phyloP scores from a whole-genome alignment of 106 monocot genomes.

The Acorus gramineus region DNA sequence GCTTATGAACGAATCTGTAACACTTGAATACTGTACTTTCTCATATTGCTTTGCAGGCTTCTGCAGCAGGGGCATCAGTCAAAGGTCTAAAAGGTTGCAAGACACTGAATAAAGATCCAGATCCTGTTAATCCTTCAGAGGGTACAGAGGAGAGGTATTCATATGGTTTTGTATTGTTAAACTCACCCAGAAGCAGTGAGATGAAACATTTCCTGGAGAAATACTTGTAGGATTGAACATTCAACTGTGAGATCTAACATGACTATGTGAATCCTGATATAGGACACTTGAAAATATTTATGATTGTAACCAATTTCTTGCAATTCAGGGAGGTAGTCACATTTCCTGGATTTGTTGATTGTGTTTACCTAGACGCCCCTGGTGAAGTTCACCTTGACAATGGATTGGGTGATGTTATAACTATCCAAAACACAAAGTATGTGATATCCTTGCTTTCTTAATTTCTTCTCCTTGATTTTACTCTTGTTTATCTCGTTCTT shows the following conservation, averaged over 20 bases:
- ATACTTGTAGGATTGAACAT: background rate
- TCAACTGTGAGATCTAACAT: too few species aligned
- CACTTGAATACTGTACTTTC: too few species aligned
- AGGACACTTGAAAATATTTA: too few species aligned
- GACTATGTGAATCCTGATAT: too few species aligned
- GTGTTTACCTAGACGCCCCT: slow-evolving; percentile 72
- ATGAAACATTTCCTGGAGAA: slow-evolving; percentile 1
- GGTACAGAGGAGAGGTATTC: slow-evolving; percentile 69
- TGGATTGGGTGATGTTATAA: slow-evolving; percentile 73
- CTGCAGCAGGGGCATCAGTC: slow-evolving; percentile 49
- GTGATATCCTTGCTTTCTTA: background rate
- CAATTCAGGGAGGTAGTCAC: slow-evolving; percentile 56
- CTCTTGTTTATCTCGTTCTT: too few species aligned
- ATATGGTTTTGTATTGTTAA: background rate
- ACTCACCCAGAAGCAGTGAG: background rate
- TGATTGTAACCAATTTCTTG: slow-evolving; percentile 9
- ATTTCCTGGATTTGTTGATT: slow-evolving; percentile 95
- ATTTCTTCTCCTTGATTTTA: too few species aligned
- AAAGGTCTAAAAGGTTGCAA: slow-evolving; percentile 85
- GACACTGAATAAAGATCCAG: slow-evolving; percentile 88
- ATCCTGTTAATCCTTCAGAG: slow-evolving; percentile 83
- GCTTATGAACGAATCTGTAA: too few species aligned
- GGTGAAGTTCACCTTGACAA: slow-evolving; percentile 63
- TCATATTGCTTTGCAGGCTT: slow-evolving; percentile 40
- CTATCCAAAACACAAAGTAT: slow-evolving; percentile 66